Conservation (phyloP, 805 yeast genomes). For the Candida manassasensis region DNA sequence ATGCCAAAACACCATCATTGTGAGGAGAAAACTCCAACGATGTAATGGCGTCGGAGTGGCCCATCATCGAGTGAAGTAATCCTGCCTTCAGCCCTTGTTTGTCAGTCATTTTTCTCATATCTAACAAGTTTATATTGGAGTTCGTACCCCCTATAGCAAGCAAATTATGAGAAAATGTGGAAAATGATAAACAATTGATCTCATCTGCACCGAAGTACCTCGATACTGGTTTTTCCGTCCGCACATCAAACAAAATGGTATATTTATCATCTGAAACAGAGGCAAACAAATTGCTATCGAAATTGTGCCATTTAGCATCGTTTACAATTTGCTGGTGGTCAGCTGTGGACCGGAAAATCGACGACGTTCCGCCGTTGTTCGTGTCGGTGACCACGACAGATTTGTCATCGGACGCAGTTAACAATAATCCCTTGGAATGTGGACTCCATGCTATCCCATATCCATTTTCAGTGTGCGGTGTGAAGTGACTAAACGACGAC, state of each 20-base stretch:
- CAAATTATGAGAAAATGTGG: constrained; percentile 54
- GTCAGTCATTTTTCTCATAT: constrained; percentile 43
- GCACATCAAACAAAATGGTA: constrained; percentile 50
- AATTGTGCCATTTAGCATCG: constrained; percentile 69
- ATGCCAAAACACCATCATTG: constrained; percentile 70
- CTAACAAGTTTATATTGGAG: constrained; percentile 61
- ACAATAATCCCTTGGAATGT: constrained; percentile 41
- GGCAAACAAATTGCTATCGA: constrained; percentile 51
- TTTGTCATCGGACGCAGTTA: constrained; percentile 64
- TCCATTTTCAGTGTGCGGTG: constrained; percentile 63
- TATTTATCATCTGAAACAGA: constrained; percentile 70
- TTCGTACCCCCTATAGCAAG: constrained; percentile 69
- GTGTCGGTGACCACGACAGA: constrained; percentile 61
- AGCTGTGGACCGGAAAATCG: constrained; percentile 6
- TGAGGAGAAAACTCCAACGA: constrained; percentile 74
- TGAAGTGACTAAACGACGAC: constrained; percentile 23
- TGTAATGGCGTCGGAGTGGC: constrained; percentile 72
- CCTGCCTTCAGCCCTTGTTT: constrained; percentile 13
- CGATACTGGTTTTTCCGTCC: constrained; percentile 29
- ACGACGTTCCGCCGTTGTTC: constrained; percentile 10
- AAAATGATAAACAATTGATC: constrained; percentile 63
- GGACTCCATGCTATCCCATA: constrained; percentile 72
- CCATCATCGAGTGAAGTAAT: constrained; percentile 68
- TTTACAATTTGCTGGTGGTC: constrained; percentile 60
- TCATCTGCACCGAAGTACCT: constrained; percentile 23